Evolutionary conservation across 2,329 filamentous ascomycete species (phyloP).

Genomic region (Cercospora zeae-maydis): DNA sequence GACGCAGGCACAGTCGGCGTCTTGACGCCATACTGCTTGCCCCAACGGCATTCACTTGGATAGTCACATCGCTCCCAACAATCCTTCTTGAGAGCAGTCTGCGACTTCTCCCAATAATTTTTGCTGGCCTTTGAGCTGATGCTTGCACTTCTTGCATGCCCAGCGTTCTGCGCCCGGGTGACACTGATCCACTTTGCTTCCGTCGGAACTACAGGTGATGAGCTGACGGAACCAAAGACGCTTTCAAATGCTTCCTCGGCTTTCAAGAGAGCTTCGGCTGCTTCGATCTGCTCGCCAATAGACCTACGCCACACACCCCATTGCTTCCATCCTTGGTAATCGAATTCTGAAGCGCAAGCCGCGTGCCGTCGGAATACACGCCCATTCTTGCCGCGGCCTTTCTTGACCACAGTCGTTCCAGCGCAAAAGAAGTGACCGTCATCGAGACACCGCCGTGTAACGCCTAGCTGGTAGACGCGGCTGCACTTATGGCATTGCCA

Average conservation of each 20-base stretch:
- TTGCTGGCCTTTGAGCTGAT: neutral
- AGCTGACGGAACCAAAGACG: neutral
- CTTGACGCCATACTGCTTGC: slow-evolving; percentile 33
- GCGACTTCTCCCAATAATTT: slow-evolving; percentile 6
- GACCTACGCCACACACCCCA: slow-evolving; percentile 45
- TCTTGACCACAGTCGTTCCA: slow-evolving; percentile 42
- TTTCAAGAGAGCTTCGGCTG: slow-evolving; percentile 25
- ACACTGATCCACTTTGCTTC: slow-evolving; percentile 25
- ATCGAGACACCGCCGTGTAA: slow-evolving; percentile 52
- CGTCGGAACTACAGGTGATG: slow-evolving; percentile 1
- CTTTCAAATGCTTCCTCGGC: slow-evolving; percentile 15
- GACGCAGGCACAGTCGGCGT: slow-evolving; percentile 18
- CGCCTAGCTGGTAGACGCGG: slow-evolving; percentile 46
- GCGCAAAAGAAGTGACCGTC: slow-evolving; percentile 55
- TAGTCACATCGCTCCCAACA: slow-evolving; percentile 48
- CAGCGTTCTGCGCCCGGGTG: slow-evolving; percentile 16
- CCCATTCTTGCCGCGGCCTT: slow-evolving; percentile 32
- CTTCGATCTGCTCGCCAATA: slow-evolving; percentile 24
- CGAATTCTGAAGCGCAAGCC: slow-evolving; percentile 51
- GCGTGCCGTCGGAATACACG: slow-evolving; percentile 35
- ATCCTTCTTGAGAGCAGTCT: slow-evolving; percentile 29
- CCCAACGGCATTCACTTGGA: slow-evolving; percentile 46
- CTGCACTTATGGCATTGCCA: slow-evolving; percentile 55
- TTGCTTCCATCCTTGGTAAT: slow-evolving; percentile 51
- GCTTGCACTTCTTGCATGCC: neutral